A percentile compares a stretch with the other conserved stretches of the same genome.
These are phyloP conservation scores for Hygrocybe coccinea DNA, from an alignment of 768 basidiomycete species.

Conservation along the genomic window DNA sequence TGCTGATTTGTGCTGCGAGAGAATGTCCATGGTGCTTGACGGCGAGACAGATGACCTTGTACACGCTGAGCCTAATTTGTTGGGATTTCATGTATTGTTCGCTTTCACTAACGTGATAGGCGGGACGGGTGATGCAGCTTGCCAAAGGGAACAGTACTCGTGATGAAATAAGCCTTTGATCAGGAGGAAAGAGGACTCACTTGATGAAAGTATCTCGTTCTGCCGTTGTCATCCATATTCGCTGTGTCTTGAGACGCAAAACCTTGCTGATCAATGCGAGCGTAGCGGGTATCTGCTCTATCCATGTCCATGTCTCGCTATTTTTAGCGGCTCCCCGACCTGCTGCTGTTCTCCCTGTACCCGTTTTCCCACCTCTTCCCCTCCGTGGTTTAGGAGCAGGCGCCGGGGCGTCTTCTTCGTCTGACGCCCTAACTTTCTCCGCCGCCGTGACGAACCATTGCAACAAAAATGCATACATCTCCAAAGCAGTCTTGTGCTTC, in stretches of 20 bases:
- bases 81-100: slow-evolving; percentile 83
- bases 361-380: slow-evolving; percentile 57
- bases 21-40: slow-evolving; percentile 88
- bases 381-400: slow-evolving; percentile 44
- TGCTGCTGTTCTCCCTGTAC: slow-evolving; percentile 25
- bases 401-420: slow-evolving; percentile 42
- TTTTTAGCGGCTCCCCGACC: slow-evolving; percentile 41
- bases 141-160: neutral
- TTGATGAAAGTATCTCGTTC: slow-evolving; percentile 84
- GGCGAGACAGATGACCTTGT: slow-evolving; percentile 84
- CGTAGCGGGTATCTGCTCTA: slow-evolving; percentile 64
- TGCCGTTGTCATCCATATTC: slow-evolving; percentile 86
- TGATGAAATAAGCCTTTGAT: slow-evolving; percentile 4
- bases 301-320: slow-evolving; percentile 67
- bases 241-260: slow-evolving; percentile 57
- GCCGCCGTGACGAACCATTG: slow-evolving; percentile 83
- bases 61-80: slow-evolving; percentile 67
- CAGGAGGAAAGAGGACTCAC: slow-evolving; percentile 40
- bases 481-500: slow-evolving; percentile 69
- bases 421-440: slow-evolving; percentile 65
- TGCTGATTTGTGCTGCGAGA: slow-evolving; percentile 78
- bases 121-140: slow-evolving; percentile 84
- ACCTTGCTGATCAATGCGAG: slow-evolving; percentile 70
- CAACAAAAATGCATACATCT: slow-evolving; percentile 90
- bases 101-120: slow-evolving; percentile 79